Evolutionary conservation across 1,284 basidiomycete genomes (phyloP).

Genomic region (Boletus semigastroideus): DNA sequence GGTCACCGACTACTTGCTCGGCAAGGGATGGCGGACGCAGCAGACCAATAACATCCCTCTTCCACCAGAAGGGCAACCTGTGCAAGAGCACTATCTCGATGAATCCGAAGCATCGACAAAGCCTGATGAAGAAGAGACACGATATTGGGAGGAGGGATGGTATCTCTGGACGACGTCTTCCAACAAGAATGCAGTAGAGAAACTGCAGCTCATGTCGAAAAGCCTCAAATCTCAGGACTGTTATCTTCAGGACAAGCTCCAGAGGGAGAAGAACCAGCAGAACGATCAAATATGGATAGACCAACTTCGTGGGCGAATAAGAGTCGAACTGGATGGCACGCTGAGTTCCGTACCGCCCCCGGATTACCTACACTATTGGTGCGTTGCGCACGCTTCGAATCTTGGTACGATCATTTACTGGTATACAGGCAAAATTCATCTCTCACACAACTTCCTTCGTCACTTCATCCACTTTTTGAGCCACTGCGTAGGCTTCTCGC

Average conservation of each 20-base stretch:
- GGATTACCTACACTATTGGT: slow-evolving; percentile 28
- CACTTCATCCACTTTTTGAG: slow-evolving; percentile 40
- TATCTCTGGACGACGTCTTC: slow-evolving; percentile 68
- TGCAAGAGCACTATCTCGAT: slow-evolving; percentile 17
- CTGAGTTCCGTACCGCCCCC: slow-evolving; percentile 23
- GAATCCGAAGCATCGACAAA: slow-evolving; percentile 37
- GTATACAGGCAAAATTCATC: slow-evolving; percentile 30
- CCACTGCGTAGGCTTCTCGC: slow-evolving; percentile 47
- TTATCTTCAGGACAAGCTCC: slow-evolving; percentile 23
- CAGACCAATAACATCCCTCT: slow-evolving; percentile 45
- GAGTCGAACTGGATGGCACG: slow-evolving; percentile 31
- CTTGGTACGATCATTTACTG: slow-evolving; percentile 5
- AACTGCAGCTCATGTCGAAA: slow-evolving; percentile 56
- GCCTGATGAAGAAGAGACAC: slow-evolving; percentile 37
- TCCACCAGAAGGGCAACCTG: slow-evolving; percentile 60
- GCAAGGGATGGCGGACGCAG: slow-evolving; percentile 23
- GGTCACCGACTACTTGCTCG: slow-evolving; percentile 53
- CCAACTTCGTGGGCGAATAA: slow-evolving; percentile 22
- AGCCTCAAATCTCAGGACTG: slow-evolving; percentile 51
- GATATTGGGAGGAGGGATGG: slow-evolving; percentile 71
- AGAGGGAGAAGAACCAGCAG: slow-evolving; percentile 15
- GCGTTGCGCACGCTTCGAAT: slow-evolving; percentile 4
- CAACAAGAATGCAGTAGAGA: slow-evolving; percentile 53
- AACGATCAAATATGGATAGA: slow-evolving; percentile 24
- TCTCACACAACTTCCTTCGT: slow-evolving; percentile 37